Conservation (phyloP, 2,329 filamentous ascomycete species). For the Penicillium sp. region DNA sequence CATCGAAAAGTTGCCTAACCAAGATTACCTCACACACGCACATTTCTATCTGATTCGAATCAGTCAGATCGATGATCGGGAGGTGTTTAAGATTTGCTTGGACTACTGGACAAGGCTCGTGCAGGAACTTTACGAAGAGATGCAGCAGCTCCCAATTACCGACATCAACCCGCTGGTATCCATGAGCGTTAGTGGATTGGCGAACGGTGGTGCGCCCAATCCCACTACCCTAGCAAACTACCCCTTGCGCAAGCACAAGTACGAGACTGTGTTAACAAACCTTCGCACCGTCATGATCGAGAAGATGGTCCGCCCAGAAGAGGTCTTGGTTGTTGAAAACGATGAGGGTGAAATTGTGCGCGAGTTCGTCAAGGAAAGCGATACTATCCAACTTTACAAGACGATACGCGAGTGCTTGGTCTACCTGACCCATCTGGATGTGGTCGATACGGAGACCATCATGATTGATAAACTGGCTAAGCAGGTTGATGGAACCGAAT, state of each 20-base stretch:
- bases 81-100: conserved; percentile 98
- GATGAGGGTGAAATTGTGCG: conserved; percentile 98
- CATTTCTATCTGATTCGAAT: conserved; percentile 98
- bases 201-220: conserved; percentile 80
- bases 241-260: conserved; percentile 96
- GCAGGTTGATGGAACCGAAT: conserved; percentile 92
- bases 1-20: conserved; percentile 92
- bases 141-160: conserved; percentile 92
- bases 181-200: conserved; percentile 68
- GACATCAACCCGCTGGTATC: conserved; percentile 87
- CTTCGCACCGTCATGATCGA: conserved; percentile 98
- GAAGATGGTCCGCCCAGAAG: conserved; percentile 98
- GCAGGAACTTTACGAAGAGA: conserved; percentile 96
- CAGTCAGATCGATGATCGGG: conserved; percentile 96
- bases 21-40: conserved; percentile 89
- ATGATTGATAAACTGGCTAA: conserved; percentile 98
- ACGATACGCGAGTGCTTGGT: conserved; percentile 96
- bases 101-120: conserved; percentile 99
- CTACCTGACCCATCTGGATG: conserved; percentile 94
- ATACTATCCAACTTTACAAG: conserved; percentile 99
- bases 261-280: conserved; percentile 89
- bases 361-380: conserved; percentile 98
- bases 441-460: conserved; percentile 95
- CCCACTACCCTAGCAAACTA: conserved; percentile 83
- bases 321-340: conserved; percentile 98